Conservation (phyloP, 192 early-diverging fungal species). For the Linnemannia schmuckeri region DNA sequence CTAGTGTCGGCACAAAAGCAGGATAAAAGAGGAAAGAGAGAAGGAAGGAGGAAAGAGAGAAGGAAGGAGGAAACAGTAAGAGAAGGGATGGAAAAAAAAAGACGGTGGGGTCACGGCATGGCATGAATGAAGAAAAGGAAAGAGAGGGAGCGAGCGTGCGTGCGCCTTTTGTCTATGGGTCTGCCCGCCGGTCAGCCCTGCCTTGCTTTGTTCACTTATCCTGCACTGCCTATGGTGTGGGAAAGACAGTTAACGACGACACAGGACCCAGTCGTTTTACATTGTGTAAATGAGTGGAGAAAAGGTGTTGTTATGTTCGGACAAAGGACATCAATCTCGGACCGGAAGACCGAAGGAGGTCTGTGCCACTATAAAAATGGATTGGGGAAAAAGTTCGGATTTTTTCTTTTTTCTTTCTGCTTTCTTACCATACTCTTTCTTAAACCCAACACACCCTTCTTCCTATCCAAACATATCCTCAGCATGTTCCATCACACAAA, state of each 20-base stretch:
- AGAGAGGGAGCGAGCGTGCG: no score
- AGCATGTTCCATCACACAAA: constrained; percentile 13
- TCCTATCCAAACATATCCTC: neutral
- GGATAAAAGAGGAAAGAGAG: neutral
- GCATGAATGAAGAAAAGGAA: neutral
- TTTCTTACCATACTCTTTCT: neutral
- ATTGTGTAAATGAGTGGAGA: no score
- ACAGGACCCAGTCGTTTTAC: no score
- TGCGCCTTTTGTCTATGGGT: no score
- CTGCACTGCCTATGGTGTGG: no score
- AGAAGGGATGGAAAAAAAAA: neutral
- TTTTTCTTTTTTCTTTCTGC: neutral
- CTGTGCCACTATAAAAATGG: neutral
- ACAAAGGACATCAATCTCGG: neutral
- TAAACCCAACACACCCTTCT: neutral
- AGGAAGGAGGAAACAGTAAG: neutral
- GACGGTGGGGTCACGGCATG: neutral
- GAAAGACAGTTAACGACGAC: no score
- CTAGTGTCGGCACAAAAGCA: neutral
- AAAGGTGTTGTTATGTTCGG: neutral
- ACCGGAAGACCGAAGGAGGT: constrained; percentile 1
- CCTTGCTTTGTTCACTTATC: no score
- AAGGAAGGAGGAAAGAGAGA: neutral
- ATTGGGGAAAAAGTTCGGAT: neutral
- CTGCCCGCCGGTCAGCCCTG: no score